Conservation (phyloP, 225 moss, liverwort and hornwort species). For the Physcomitrellopsis africana region DNA sequence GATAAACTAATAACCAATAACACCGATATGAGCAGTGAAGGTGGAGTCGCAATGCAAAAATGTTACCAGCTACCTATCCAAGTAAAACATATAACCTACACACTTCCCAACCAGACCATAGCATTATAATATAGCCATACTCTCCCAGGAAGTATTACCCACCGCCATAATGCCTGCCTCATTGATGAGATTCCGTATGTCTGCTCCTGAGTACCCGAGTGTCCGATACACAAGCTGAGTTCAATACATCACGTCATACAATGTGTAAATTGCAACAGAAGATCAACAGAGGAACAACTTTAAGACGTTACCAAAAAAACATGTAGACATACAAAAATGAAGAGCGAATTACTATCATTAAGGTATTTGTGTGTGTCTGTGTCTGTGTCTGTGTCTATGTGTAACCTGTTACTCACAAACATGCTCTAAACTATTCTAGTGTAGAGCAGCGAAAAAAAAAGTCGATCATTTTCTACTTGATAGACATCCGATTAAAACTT, state of each 20-base stretch:
- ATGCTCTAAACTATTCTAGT: no score
- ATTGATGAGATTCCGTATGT: constrained; percentile 96
- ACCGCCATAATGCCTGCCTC: constrained; percentile 99
- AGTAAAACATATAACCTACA: constrained; percentile 13
- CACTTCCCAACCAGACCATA: background rate
- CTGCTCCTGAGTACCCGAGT: constrained; percentile 98
- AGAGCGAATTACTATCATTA: no score
- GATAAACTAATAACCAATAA: background rate
- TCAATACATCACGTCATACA: constrained; percentile 31
- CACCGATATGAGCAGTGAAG: constrained; percentile 9
- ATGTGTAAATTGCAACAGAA: background rate
- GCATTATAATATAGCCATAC: background rate
- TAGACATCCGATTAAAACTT: background rate
- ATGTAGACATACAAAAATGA: no score
- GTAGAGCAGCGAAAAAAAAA: no score
- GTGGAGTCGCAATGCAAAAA: constrained; percentile 5
- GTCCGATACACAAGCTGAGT: constrained; percentile 93
- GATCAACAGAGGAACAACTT: no score
- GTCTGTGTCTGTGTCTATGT: no score
- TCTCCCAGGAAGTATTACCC: constrained; percentile 27
- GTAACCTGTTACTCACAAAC: no score
- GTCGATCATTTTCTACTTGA: background rate
- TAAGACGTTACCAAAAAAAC: no score
- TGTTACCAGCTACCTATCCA: constrained; percentile 21
- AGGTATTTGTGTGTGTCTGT: no score